A percentile compares a stretch with the other conserved stretches of the same genome.
Conservation (phyloP, 2,329 filamentous ascomycete genomes). For the Keithomyces neogunnii region DNA sequence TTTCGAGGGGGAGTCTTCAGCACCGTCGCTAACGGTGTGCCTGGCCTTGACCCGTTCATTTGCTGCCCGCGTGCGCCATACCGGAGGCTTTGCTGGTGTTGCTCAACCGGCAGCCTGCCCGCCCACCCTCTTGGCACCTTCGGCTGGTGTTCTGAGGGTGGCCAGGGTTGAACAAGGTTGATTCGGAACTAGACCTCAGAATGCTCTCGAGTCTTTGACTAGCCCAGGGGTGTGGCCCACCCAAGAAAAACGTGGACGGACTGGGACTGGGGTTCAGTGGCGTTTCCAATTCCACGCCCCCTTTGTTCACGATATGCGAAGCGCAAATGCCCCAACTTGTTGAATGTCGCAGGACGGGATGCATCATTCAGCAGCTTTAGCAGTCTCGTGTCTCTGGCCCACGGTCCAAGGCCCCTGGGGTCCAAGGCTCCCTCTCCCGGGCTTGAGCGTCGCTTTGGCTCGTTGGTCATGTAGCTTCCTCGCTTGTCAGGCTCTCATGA, state of each 20-base stretch:
- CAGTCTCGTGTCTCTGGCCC: neutral
- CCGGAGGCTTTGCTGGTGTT: too few relatives aligned
- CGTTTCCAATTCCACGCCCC: neutral
- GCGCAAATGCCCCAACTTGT: neutral
- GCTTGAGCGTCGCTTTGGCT: neutral
- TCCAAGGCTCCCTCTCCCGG: neutral
- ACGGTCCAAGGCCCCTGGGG: neutral
- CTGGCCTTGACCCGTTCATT: too few relatives aligned
- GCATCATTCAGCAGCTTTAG: neutral
- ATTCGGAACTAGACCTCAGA: too few relatives aligned
- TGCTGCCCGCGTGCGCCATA: too few relatives aligned
- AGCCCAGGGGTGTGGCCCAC: neutral
- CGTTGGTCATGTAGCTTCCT: neutral
- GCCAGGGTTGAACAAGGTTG: too few relatives aligned
- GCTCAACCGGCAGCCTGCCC: too few relatives aligned
- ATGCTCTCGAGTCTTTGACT: neutral
- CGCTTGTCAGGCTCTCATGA: too few relatives aligned
- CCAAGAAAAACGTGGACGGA: neutral
- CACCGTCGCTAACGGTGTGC: neutral
- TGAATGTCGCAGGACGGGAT: neutral
- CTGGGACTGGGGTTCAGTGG: neutral
- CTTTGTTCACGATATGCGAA: neutral
- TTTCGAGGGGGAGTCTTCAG: neutral
- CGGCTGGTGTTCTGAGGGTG: too few relatives aligned
- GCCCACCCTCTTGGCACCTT: too few relatives aligned